Percentiles rank a stretch among this genome's conserved stretches.
phyloP scores from a whole-genome alignment of 2,329 filamentous ascomycete species.

The Aspergillus novoparasiticus region DNA sequence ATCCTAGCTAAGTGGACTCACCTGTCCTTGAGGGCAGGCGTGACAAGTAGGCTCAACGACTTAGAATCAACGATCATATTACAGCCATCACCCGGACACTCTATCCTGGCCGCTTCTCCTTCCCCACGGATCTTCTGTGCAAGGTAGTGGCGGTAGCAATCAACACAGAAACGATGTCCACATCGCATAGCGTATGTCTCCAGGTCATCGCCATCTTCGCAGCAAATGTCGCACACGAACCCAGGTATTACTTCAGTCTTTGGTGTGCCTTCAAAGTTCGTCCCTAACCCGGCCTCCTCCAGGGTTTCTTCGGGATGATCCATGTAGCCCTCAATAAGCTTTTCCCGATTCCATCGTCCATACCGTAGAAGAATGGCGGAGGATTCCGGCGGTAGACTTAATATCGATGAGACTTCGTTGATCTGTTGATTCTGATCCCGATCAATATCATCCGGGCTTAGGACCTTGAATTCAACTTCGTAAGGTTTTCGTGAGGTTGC shows the following conservation, averaged over 20 bases:
- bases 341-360: slow-evolving; percentile 95
- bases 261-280: slow-evolving; percentile 62
- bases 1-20: slow-evolving; percentile 34
- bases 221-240: slow-evolving; percentile 95
- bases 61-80: slow-evolving; percentile 88
- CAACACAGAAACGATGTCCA: slow-evolving; percentile 87
- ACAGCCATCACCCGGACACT: slow-evolving; percentile 87
- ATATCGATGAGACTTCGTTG: slow-evolving; percentile 85
- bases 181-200: slow-evolving; percentile 93
- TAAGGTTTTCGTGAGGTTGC: slow-evolving; percentile 75
- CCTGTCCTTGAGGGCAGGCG: slow-evolving; percentile 59
- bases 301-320: slow-evolving; percentile 78
- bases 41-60: slow-evolving; percentile 76
- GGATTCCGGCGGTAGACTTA: slow-evolving; percentile 86
- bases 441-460: slow-evolving; percentile 78
- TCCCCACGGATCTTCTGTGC: slow-evolving; percentile 92
- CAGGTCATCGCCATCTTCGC: slow-evolving; percentile 77
- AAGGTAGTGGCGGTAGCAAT: slow-evolving; percentile 91
- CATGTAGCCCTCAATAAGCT: slow-evolving; percentile 95
- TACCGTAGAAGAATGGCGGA: slow-evolving; percentile 86
- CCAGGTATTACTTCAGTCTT: slow-evolving; percentile 71
- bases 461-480: slow-evolving; percentile 82
- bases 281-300: slow-evolving; percentile 79
- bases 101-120: slow-evolving; percentile 90
- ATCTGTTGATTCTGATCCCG: slow-evolving; percentile 83